Evolutionary conservation across 352 stramenopile species (phyloP), one percentile per base, ranked within the genome.

Genomic region (Pythium chondricola): DNA sequence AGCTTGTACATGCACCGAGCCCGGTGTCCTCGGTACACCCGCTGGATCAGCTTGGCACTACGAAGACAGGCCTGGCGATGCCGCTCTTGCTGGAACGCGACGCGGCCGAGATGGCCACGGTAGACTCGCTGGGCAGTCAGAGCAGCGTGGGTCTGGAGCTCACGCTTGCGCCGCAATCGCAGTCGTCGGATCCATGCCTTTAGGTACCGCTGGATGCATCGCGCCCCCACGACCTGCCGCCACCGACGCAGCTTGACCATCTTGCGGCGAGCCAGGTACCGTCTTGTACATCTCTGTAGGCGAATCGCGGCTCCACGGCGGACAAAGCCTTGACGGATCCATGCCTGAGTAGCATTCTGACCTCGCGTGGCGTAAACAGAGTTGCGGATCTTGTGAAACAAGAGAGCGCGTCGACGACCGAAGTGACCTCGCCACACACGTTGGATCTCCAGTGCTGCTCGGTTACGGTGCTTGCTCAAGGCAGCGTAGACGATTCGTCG

Each of bases 331-430:
- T 65, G 60, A 7, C 73, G 72, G n/a, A 80, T 46, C 42, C 81
- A 64, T 13, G 67, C 63, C 48, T 86, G 64, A 0, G 52, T 51
- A 1, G 74, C 71, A 31, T 84, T 78, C 58, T 86, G 74, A 0
- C 71, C 71, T 38, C 71, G 74, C 29, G 53, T 63, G 10, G 69
- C 68, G 32, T 55, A 68, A 30, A 69, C 76, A 21, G 63, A 71
- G n/a, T 62, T 66, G 18, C 67, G 69, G 35, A 90, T 82, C 61
- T 88, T 88, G 20, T 75, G 69, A 49, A 79, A 84, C 6, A 90
- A 44, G 16, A 67, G 20, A 6, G 73, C 69, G n/a, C 71, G 78
- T 13, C 67, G 67, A 1, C 78, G 65, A 7, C 78, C 78, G 2
- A 62, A 48, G 43, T 68, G 67, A 0, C 76, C 76, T n/a, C 76